Percentiles rank a stretch among this genome's conserved stretches.
Conservation (phyloP, 495 filamentous ascomycete genomes). For the Aspergillus mulundensis region DNA sequence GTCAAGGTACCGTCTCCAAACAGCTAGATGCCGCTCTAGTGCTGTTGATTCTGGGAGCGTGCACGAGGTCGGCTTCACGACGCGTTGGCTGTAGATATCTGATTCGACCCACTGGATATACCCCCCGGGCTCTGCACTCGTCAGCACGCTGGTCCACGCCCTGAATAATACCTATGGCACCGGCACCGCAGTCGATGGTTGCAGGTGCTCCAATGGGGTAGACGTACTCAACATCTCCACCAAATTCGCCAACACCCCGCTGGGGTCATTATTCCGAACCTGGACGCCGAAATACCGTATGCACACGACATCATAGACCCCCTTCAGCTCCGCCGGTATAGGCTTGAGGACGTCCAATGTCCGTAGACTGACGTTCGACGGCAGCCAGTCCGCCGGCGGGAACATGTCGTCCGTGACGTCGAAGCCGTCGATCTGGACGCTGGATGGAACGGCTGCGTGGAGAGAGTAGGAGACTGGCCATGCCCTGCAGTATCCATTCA, state of each 20-base stretch:
- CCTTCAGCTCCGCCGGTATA: neutral
- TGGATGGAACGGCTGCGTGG: neutral
- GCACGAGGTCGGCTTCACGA: neutral
- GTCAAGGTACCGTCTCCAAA: too few relatives aligned
- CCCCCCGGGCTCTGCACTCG: constrained; percentile 3
- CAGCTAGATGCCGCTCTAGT: too few relatives aligned
- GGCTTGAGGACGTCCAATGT: neutral
- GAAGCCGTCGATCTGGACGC: constrained; percentile 5
- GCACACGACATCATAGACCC: neutral
- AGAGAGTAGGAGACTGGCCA: too few relatives aligned
- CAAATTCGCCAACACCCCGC: neutral
- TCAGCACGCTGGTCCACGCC: too few relatives aligned
- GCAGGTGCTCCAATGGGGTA: too few relatives aligned
- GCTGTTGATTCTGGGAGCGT: neutral
- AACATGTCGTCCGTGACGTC: neutral
- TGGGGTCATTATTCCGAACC: constrained; percentile 2
- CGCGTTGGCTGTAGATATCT: neutral
- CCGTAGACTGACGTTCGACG: neutral
- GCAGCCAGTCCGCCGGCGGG: constrained; percentile 3
- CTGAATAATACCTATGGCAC: too few relatives aligned
- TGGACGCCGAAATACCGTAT: constrained; percentile 1
- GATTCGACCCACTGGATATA: constrained; percentile 8
- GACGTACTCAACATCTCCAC: constrained; percentile 1
- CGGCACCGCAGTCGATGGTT: too few relatives aligned
- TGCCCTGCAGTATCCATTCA: too few relatives aligned